Conservation (phyloP, 306 rosid genomes). For the Oemleria cerasiformis region DNA sequence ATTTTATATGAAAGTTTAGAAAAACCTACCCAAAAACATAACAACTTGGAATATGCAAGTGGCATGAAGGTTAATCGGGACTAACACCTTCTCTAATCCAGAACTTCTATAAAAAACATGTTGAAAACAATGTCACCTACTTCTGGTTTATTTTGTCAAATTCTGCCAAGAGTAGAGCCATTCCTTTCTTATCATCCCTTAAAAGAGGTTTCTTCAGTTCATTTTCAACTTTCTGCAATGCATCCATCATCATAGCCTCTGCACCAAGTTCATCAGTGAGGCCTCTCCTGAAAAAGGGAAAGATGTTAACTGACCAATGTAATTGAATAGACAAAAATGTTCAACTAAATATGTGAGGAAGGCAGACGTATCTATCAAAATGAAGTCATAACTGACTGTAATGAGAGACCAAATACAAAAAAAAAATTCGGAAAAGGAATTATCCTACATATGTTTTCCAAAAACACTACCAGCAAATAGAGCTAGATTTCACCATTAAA, state of each 20-base stretch:
- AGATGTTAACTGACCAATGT: not conserved
- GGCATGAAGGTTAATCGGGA: not conserved
- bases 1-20: not conserved
- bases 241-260: conserved; percentile 82
- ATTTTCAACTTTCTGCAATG: conserved; percentile 86
- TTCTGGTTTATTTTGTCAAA: conserved; percentile 77
- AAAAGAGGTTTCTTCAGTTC: conserved; percentile 74
- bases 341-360: not conserved
- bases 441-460: not conserved
- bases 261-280: conserved; percentile 75
- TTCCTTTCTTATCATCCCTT: conserved; percentile 88
- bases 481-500: not conserved
- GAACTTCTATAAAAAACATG: not conserved
- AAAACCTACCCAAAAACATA: not conserved
- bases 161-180: conserved; percentile 81
- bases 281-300: conserved; percentile 61
- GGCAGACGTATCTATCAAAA: not conserved
- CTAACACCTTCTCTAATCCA: not conserved
- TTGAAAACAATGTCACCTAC: conserved; percentile 34
- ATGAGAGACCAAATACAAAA: not conserved
- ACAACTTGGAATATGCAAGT: not conserved
- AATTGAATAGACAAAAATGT: not conserved
- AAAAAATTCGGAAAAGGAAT: not conserved
- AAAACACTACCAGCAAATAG: not conserved
- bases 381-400: not conserved